phyloP scores from a whole-genome alignment of 169 alveolate genomes.

The Cytauxzoon felis region DNA sequence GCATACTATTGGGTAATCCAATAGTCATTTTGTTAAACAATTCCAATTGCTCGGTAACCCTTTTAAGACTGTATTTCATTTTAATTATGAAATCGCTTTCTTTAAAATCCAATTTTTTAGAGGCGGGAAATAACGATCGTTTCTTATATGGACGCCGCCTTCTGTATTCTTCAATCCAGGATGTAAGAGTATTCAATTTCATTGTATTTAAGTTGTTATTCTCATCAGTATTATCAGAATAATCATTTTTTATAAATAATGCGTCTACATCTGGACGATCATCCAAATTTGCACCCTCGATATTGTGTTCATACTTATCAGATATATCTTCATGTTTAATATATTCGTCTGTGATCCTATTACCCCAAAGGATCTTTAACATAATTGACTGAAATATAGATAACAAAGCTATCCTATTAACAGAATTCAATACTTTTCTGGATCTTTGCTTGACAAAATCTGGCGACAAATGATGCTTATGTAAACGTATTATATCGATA shows the following conservation, averaged over 20 bases:
- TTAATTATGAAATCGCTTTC: slow-evolving; percentile 18
- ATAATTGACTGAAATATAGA: slow-evolving; percentile 56
- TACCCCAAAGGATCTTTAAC: slow-evolving; percentile 49
- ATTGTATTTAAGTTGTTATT: no score
- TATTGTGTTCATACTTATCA: no score
- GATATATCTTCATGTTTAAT: no score
- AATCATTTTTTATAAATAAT: no score
- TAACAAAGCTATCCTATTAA: slow-evolving; percentile 32
- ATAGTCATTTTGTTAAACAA: slow-evolving; percentile 12
- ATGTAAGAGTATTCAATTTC: slow-evolving; percentile 13
- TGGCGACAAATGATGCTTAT: slow-evolving; percentile 42
- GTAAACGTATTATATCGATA: slow-evolving; percentile 48
- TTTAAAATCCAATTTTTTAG: slow-evolving; percentile 7
- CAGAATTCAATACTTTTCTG: slow-evolving; percentile 24
- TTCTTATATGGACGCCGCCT: background rate
- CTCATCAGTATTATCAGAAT: no score
- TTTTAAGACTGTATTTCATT: background rate
- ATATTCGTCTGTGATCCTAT: slow-evolving; percentile 15
- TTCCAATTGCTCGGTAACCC: slow-evolving; percentile 7
- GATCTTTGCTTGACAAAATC: slow-evolving; percentile 52
- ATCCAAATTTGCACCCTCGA: no score
- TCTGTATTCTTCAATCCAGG: slow-evolving; percentile 45
- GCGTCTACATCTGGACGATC: no score
- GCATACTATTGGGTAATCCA: slow-evolving; percentile 17
- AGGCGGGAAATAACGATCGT: background rate